Percentiles rank a stretch among this genome's conserved stretches.
Conservation (phyloP, 345 rosid species). For the Syzygium oleosum region DNA sequence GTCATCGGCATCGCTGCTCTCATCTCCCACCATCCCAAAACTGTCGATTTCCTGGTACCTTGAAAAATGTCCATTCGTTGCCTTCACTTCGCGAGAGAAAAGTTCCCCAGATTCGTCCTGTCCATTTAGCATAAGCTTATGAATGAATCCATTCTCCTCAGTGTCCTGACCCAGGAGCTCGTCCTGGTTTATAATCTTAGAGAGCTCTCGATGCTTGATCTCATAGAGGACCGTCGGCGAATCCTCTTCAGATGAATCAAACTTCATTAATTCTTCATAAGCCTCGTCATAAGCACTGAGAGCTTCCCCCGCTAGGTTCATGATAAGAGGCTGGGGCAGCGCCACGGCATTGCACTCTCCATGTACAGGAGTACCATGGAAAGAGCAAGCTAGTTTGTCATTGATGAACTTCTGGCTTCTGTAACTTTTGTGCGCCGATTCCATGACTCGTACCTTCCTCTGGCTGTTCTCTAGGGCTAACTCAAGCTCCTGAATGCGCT, state of each 20-base stretch:
- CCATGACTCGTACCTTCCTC: slow-evolving; percentile 45
- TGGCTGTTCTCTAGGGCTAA: slow-evolving; percentile 64
- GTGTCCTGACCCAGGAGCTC: background rate
- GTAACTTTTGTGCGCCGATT: slow-evolving; percentile 27
- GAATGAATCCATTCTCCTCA: slow-evolving; percentile 2
- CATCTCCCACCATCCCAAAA: slow-evolving; percentile 27
- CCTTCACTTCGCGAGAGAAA: background rate
- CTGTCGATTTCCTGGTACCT: background rate
- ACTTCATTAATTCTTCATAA: slow-evolving; percentile 56
- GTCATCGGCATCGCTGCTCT: slow-evolving; percentile 37
- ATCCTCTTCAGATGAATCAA: slow-evolving; percentile 53
- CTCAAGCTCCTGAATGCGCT: slow-evolving; percentile 64
- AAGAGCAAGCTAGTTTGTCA: slow-evolving; percentile 3
- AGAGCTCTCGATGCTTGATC: slow-evolving; percentile 3
- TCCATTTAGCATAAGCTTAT: background rate
- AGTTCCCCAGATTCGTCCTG: background rate
- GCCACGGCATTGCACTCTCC: slow-evolving; percentile 7
- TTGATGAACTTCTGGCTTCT: slow-evolving; percentile 21
- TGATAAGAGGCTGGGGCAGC: slow-evolving; percentile 41
- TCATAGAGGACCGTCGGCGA: slow-evolving; percentile 20
- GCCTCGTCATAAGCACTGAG: slow-evolving; percentile 72
- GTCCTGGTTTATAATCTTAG: slow-evolving; percentile 1
- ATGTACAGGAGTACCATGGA: slow-evolving; percentile 16
- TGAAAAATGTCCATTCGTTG: background rate
- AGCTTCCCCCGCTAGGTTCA: slow-evolving; percentile 72